Evolutionary conservation across 2,329 filamentous ascomycete species (phyloP), one percentile per base, ranked within the genome.

Genomic region (Penicillium brevicompactum): DNA sequence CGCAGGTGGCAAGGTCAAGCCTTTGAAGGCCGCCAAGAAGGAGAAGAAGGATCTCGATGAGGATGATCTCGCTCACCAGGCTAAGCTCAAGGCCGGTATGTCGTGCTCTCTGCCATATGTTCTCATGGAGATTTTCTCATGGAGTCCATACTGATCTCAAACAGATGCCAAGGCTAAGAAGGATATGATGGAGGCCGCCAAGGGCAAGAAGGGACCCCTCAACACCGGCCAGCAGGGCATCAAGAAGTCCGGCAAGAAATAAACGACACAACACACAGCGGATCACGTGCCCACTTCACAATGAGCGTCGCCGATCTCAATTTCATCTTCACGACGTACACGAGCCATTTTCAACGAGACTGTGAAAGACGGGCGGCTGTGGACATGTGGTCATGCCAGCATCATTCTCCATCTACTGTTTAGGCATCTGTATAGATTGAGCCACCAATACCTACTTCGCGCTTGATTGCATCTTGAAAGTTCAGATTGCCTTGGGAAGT

Each of bases 181-280:
- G 80, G 91, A 92, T 9, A 73, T 95, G 78, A 86, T 88, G n/a
- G 82, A 87, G 58, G 90, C 91, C 80, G 88, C 90, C 44, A 88
- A 89, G 69, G 90, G 90, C 76, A 96, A 95, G 62, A 63, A 64
- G 80, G 93, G 93, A 3, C 92, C 93, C 37, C 74, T 97, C 73
- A 92, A 92, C 79, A 88, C 86, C 31, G 92, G 91, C 32, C 76
- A 82, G 46, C 91, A 95, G 78, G 92, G 91, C 60, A 96, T 97
- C 82, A 97, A 97, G 87, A 97, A 96, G 86, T 94, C 90, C 59
- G 92, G 92, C 77, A 96, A 97, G 89, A 96, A 97, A 87, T 96
- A 83, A 78, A 67, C 51, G 40, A 34, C 45, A n/a, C 13, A 34
- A 41, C 43, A 21, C 14, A 6, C 16, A 32, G 38, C 31, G 16